These are phyloP conservation scores for Hyphopichia fennica DNA, from an alignment of 1,139 yeast species.

Conservation along the genomic window DNA sequence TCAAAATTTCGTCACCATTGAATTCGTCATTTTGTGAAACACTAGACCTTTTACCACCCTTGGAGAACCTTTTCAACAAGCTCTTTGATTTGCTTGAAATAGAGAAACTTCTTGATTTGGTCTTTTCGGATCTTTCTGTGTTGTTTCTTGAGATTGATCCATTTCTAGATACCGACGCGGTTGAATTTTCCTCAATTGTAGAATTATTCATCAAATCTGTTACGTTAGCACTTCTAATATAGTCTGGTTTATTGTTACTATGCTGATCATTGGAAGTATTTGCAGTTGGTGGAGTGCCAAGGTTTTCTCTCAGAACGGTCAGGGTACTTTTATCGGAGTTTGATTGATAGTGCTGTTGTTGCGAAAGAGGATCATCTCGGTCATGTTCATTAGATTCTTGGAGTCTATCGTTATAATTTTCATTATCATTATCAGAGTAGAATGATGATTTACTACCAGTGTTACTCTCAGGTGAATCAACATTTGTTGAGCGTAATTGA, in stretches of 20 bases:
- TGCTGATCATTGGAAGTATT: slow-evolving; percentile 18
- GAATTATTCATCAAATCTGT: neutral
- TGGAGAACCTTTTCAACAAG: slow-evolving; percentile 36
- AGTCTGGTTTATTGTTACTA: neutral
- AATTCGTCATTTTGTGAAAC: slow-evolving; percentile 10
- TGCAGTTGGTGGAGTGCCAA: slow-evolving; percentile 24
- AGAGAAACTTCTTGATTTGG: slow-evolving; percentile 26
- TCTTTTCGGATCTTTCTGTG: slow-evolving; percentile 12
- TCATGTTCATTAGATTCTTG: neutral
- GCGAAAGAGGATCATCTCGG: neutral
- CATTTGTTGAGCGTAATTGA: slow-evolving; percentile 27
- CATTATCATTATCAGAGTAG: slow-evolving; percentile 5
- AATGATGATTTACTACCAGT: slow-evolving; percentile 4
- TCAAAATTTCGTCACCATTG: slow-evolving; percentile 8
- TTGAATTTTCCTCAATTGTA: slow-evolving; percentile 3
- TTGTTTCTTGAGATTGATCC: slow-evolving; percentile 3
- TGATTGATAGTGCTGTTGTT: slow-evolving; percentile 1
- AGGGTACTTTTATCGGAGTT: slow-evolving; percentile 17
- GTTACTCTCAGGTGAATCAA: neutral
- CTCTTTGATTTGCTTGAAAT: slow-evolving; percentile 29
- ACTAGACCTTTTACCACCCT: slow-evolving; percentile 20
- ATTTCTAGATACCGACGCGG: neutral
- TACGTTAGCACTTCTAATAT: neutral
- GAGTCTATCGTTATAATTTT: neutral
- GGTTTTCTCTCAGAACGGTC: slow-evolving; percentile 11